Evolutionary conservation across 2,329 filamentous ascomycete species (phyloP), one percentile per base, ranked within the genome.

Genomic region (Fusarium sambucinum): DNA sequence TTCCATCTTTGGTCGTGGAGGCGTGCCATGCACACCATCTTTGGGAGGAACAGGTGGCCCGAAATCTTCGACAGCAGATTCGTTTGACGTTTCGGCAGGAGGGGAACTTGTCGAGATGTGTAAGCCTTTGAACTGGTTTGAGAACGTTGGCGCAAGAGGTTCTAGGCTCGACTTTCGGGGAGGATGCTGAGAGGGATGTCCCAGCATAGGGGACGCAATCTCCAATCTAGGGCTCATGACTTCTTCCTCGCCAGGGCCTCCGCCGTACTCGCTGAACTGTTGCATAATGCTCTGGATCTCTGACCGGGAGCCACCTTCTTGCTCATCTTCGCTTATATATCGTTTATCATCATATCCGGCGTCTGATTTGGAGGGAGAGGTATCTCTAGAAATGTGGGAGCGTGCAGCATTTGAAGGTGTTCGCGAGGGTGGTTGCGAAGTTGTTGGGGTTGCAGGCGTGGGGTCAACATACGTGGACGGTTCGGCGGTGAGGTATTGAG

Each of bases 231-330:
- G 94, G 66, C 94, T 97, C 93, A 97, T 97, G 75, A 97, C 93
- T 78, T 96, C 93, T 51, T 95, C 90, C 64, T 87, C 89, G 7
- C 86, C 90, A 3, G 89, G 91, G 0, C 90, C 92, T 52, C 89
- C 88, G 29, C 88, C 88, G 51, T 88, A 88, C 75, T 92, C 89
- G 71, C 91, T 90, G 73, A 98, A 98, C 79, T 98, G 96, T 66
- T 93, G 93, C 93, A 99, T 98, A 77, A 99, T 98, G 76, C 87
- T 97, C 80, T 97, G 93, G 63, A 99, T 97, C 81, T 99, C 96
- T 8, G 91, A 90, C 61, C 89, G 88, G 2, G 92, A 93, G 52
- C 88, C 89, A 51, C 87, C 87, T 47, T 94, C 89, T 23, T 87
- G 86, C 55, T 88, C 86, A 73, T 89, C 88, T 74, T 90, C 89